Percentiles rank a stretch among this genome's conserved stretches.
phyloP scores from a whole-genome alignment of 495 filamentous ascomycete genomes.

The Neurospora sp. region DNA sequence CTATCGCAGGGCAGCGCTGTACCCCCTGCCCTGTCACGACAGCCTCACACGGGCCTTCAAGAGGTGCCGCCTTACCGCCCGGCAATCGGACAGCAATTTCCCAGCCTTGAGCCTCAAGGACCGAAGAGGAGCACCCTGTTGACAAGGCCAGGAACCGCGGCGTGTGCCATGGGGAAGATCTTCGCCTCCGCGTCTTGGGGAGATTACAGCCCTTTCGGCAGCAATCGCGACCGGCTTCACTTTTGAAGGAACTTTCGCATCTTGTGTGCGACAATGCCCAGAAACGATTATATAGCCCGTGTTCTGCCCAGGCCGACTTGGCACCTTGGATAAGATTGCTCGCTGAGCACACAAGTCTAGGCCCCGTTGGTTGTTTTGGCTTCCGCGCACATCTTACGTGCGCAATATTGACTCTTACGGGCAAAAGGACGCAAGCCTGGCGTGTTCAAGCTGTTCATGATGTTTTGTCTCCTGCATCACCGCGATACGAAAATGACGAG shows the following conservation, averaged over 20 bases:
- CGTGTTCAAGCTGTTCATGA: background rate
- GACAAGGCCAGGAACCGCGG: background rate
- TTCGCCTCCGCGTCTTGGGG: background rate
- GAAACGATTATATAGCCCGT: conserved; percentile 14
- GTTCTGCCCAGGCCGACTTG: conserved; percentile 14
- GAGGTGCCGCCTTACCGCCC: background rate
- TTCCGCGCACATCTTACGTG: background rate
- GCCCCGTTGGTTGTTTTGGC: background rate
- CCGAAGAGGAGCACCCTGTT: background rate
- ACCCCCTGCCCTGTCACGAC: background rate
- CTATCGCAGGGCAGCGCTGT: background rate
- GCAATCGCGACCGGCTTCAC: background rate
- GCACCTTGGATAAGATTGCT: conserved; percentile 26
- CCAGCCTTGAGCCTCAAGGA: background rate
- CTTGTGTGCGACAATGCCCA: conserved; percentile 20
- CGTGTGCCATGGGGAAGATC: background rate
- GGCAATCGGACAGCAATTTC: background rate
- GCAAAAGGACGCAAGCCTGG: background rate
- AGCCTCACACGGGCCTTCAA: background rate
- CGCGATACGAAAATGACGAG: background rate
- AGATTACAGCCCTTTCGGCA: background rate
- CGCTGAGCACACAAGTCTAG: conserved; percentile 8
- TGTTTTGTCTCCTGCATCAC: background rate
- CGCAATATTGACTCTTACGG: background rate
- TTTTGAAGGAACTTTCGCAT: background rate